Evolutionary conservation across 2,329 filamentous ascomycete genomes (phyloP).

Genomic region (Colletotrichum chlorophyti): DNA sequence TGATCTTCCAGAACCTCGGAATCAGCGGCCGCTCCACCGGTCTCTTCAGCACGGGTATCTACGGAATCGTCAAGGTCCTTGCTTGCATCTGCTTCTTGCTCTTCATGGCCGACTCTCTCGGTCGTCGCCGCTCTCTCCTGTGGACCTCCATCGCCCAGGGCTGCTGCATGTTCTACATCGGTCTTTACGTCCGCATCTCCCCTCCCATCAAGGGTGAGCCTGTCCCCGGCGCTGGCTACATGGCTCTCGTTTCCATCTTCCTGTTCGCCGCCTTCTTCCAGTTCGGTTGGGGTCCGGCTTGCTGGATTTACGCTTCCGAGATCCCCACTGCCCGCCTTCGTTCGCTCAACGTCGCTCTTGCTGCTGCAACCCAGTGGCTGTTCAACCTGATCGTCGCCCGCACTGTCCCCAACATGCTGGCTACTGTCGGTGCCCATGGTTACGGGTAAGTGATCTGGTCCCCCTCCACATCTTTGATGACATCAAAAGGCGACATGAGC

Average conservation of each 20-base stretch:
- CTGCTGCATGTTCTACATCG: conserved; percentile 70
- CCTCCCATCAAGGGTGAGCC: conserved; percentile 54
- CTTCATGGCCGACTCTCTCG: conserved; percentile 67
- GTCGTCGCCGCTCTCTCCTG: conserved; percentile 60
- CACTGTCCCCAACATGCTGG: conserved; percentile 69
- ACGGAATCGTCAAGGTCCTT: conserved; percentile 67
- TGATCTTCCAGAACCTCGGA: conserved; percentile 42
- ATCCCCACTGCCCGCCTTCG: conserved; percentile 69
- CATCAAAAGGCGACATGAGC: not conserved
- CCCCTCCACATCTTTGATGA: fast-evolving
- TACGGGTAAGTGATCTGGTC: conserved; percentile 39
- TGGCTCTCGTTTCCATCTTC: conserved; percentile 71
- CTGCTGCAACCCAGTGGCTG: conserved; percentile 71
- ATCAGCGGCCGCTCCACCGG: conserved; percentile 54
- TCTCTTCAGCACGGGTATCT: conserved; percentile 68
- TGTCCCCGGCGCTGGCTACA: conserved; percentile 67
- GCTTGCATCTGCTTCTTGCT: conserved; percentile 65
- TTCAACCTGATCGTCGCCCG: conserved; percentile 74
- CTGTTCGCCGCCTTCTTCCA: conserved; percentile 65
- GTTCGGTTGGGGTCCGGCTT: conserved; percentile 52
- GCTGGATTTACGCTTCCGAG: conserved; percentile 61
- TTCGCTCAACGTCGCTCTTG: conserved; percentile 68
- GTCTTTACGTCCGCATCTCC: conserved; percentile 66
- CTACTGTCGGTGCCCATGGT: conserved; percentile 44
- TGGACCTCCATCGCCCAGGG: conserved; percentile 69